phyloP scores from a whole-genome alignment of 2,329 filamentous ascomycete genomes.

The Cadophora luteo-olivacea region DNA sequence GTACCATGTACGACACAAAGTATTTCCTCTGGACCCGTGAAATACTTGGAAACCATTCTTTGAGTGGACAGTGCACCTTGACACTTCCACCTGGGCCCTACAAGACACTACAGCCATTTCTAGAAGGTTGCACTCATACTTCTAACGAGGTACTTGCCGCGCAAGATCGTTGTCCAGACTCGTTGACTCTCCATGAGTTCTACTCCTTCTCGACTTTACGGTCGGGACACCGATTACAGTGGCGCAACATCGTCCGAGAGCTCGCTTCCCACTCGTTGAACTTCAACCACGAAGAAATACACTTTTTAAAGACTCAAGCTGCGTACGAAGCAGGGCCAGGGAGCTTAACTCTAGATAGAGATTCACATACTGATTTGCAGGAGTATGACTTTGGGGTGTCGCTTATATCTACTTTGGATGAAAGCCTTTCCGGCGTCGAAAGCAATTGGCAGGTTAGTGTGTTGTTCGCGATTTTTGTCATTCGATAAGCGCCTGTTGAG shows the following conservation, averaged over 20 bases:
- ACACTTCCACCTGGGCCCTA: conserved; percentile 43
- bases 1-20: conserved; percentile 47
- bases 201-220: conserved; percentile 57
- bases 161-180: conserved; percentile 53
- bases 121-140: conserved; percentile 36
- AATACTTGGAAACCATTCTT: conserved; percentile 32
- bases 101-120: conserved; percentile 37
- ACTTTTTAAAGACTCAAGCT: too few species aligned
- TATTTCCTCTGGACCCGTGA: conserved; percentile 27
- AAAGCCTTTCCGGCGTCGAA: conserved; percentile 46
- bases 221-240: conserved; percentile 42
- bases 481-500: too few species aligned
- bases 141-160: conserved; percentile 60
- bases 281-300: conserved; percentile 56
- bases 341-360: too few species aligned
- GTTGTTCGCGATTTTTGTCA: too few species aligned
- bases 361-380: too few species aligned
- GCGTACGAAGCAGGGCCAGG: too few species aligned
- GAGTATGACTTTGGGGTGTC: too few species aligned
- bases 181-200: conserved; percentile 60
- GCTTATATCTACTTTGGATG: conserved; percentile 40
- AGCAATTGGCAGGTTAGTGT: conserved; percentile 53
- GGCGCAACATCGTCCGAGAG: conserved; percentile 61
- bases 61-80: conserved; percentile 49
- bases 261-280: conserved; percentile 55